A percentile compares a stretch with the other conserved stretches of the same genome.
Evolutionary conservation across 2,329 filamentous ascomycete genomes (phyloP).

Genomic region (Thielaviopsis ethacetica): DNA sequence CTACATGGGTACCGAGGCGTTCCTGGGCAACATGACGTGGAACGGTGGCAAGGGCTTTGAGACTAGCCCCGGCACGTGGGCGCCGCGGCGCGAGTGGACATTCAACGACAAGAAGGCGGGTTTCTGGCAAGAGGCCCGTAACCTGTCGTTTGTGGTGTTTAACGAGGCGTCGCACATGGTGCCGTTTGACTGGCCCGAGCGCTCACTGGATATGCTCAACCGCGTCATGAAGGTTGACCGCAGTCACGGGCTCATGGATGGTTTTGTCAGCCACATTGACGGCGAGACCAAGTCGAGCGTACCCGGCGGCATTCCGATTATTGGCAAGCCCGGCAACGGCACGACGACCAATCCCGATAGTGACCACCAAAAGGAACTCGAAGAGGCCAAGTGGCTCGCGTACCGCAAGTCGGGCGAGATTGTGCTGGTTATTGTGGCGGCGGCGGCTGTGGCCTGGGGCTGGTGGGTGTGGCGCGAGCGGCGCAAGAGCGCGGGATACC

Average conservation of each 20-base stretch:
- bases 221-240: constrained; percentile 92
- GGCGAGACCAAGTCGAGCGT: constrained; percentile 51
- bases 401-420: constrained; percentile 80
- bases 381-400: constrained; percentile 73
- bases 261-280: constrained; percentile 47
- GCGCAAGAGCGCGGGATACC: constrained; percentile 37
- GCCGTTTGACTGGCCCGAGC: constrained; percentile 77
- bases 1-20: constrained; percentile 77
- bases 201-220: constrained; percentile 89
- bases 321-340: constrained; percentile 35
- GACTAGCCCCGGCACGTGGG: constrained; percentile 68
- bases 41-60: constrained; percentile 87
- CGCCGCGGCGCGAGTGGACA: constrained; percentile 83
- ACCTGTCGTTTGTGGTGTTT: constrained; percentile 88
- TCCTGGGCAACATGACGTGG: constrained; percentile 86
- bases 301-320: constrained; percentile 16
- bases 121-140: constrained; percentile 87
- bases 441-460: constrained; percentile 60
- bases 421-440: constrained; percentile 63
- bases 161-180: constrained; percentile 98
- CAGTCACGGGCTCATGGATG: constrained; percentile 62
- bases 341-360: constrained; percentile 40
- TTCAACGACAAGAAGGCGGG: constrained; percentile 81
- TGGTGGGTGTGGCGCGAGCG: constrained; percentile 51
- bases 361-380: constrained; percentile 53